phyloP scores from a whole-genome alignment of 371 early-diverging fungal genomes.

The Lichtheimia ornata region DNA sequence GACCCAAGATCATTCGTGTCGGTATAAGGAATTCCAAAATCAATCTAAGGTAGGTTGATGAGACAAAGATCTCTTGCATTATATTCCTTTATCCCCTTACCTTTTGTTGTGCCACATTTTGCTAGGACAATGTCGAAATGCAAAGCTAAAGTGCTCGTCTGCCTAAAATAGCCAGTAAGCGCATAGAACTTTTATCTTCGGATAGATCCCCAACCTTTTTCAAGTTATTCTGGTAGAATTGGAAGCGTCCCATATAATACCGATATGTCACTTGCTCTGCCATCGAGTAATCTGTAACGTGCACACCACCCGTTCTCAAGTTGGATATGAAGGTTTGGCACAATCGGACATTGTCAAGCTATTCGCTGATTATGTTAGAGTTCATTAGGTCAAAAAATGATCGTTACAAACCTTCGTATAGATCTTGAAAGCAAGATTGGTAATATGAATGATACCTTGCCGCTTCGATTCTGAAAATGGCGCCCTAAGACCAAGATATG shows the following conservation, averaged over 20 bases:
- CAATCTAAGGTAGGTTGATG: slow-evolving; percentile 16
- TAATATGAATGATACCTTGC: slow-evolving; percentile 50
- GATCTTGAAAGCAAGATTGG: slow-evolving; percentile 56
- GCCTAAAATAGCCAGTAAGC: slow-evolving; percentile 27
- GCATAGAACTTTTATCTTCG: neutral
- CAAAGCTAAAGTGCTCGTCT: slow-evolving; percentile 44
- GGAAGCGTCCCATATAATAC: slow-evolving; percentile 59
- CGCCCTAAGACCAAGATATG: neutral
- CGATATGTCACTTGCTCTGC: slow-evolving; percentile 59
- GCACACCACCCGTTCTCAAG: slow-evolving; percentile 44
- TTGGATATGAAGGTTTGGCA: slow-evolving; percentile 58
- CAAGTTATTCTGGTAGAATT: slow-evolving; percentile 43
- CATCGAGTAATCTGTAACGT: slow-evolving; percentile 45
- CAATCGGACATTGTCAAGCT: slow-evolving; percentile 37
- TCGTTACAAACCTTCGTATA: slow-evolving; percentile 47
- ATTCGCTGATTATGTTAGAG: neutral
- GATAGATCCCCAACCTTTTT: slow-evolving; percentile 24
- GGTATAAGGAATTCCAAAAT: slow-evolving; percentile 55
- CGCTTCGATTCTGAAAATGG: slow-evolving; percentile 42
- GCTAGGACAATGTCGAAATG: slow-evolving; percentile 44
- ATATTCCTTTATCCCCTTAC: slow-evolving; percentile 14
- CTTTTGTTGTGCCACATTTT: slow-evolving; percentile 38
- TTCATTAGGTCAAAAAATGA: neutral
- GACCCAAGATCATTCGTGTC: slow-evolving; percentile 52
- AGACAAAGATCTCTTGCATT: neutral